Evolutionary conservation across 805 yeast species (phyloP).

Genomic region (Starmerella bacillaris): DNA sequence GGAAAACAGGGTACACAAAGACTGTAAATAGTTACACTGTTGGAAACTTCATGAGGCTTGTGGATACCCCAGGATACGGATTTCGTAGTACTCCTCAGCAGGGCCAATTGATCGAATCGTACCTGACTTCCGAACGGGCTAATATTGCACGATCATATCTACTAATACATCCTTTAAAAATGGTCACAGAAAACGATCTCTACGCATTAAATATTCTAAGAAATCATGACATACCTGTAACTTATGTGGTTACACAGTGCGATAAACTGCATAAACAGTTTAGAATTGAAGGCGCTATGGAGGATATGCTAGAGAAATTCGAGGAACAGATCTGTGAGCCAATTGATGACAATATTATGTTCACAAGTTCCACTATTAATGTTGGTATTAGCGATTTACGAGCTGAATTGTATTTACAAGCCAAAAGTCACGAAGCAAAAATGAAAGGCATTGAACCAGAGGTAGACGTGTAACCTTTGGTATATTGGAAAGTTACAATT

Average conservation of each 20-base stretch:
- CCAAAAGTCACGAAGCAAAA: no score
- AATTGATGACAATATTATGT: no score
- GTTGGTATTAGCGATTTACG: no score
- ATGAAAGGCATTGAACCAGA: no score
- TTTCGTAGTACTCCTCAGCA: constrained; percentile 44
- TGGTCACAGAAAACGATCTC: background rate
- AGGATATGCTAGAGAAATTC: no score
- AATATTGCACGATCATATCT: background rate
- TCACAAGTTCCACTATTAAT: no score
- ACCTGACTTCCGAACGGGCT: background rate
- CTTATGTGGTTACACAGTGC: background rate
- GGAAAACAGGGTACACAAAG: constrained; percentile 37
- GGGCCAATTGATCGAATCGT: constrained; percentile 21
- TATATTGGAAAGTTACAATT: no score
- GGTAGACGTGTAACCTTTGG: no score
- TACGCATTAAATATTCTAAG: background rate
- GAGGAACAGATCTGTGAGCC: no score
- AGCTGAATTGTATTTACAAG: no score
- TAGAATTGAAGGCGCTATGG: no score
- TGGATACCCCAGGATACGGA: constrained; percentile 91
- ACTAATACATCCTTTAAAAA: background rate
- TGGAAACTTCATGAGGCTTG: constrained; percentile 42
- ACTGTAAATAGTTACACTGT: constrained; percentile 56
- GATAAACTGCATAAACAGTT: background rate
- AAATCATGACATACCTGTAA: background rate